These are phyloP conservation scores for Atalantia buxifolia DNA, from an alignment of 345 rosid species.

Conservation along the genomic window DNA sequence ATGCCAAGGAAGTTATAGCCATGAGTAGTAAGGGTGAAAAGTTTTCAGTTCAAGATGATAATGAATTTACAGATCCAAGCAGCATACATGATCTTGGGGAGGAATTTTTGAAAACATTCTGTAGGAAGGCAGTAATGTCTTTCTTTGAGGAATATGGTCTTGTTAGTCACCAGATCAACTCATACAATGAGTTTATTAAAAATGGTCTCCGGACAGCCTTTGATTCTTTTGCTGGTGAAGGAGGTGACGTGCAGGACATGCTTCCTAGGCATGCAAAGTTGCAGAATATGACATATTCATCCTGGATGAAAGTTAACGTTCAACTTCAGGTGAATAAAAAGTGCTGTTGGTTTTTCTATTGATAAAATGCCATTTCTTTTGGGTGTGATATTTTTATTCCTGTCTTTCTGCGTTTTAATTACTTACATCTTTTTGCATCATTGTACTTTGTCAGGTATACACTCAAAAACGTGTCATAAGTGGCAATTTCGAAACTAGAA, in stretches of 20 bases:
- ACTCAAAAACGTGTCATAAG: conserved; percentile 38
- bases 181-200: conserved; percentile 63
- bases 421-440: conserved; percentile 10
- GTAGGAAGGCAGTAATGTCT: conserved; percentile 53
- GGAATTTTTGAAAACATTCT: conserved; percentile 42
- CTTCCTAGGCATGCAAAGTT: conserved; percentile 67
- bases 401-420: background rate
- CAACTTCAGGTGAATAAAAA: conserved; percentile 55
- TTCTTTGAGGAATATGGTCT: conserved; percentile 74
- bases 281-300: conserved; percentile 89
- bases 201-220: conserved; percentile 64
- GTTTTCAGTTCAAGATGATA: conserved; percentile 16
- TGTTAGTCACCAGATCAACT: conserved; percentile 80
- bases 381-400: background rate
- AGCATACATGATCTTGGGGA: conserved; percentile 45
- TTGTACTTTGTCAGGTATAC: conserved; percentile 48
- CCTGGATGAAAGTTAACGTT: conserved; percentile 63
- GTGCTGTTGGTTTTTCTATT: background rate
- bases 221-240: conserved; percentile 42
- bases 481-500: conserved; percentile 89
- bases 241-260: conserved; percentile 25
- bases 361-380: background rate
- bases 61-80: conserved; percentile 25
- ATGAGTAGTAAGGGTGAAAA: conserved; percentile 22
- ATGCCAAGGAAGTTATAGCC: conserved; percentile 12